phyloP scores from a whole-genome alignment of 495 filamentous ascomycete genomes.

The Penicillium desertorum region DNA sequence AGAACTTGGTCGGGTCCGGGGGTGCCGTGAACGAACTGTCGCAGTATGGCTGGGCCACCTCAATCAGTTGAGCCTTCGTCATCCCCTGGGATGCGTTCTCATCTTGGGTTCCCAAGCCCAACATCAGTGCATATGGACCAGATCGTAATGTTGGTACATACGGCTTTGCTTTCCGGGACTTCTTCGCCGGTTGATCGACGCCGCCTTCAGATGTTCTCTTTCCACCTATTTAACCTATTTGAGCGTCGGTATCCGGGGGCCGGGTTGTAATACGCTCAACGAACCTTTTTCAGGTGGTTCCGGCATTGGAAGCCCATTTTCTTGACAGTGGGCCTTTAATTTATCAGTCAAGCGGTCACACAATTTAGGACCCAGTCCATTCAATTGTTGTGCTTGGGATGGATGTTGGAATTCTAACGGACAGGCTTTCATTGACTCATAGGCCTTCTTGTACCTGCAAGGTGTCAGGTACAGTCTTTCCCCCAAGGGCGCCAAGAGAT shows the following conservation, averaged over 20 bases:
- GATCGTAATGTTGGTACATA: constrained; percentile 74
- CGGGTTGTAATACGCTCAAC: not conserved
- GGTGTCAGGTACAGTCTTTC: constrained; percentile 14
- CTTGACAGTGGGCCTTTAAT: constrained; percentile 62
- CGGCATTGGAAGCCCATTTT: constrained; percentile 72
- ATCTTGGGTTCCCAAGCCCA: constrained; percentile 62
- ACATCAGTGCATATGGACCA: constrained; percentile 71
- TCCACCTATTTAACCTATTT: constrained; percentile 19
- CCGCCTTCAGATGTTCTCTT: constrained; percentile 51
- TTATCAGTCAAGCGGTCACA: constrained; percentile 70
- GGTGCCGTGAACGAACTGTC: constrained; percentile 74
- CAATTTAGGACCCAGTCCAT: constrained; percentile 69
- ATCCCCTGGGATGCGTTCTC: constrained; percentile 57
- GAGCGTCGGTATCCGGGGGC: not conserved
- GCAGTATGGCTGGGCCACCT: constrained; percentile 68
- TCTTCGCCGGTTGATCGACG: constrained; percentile 56
- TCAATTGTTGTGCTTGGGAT: constrained; percentile 67
- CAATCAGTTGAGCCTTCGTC: constrained; percentile 68
- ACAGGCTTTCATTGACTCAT: constrained; percentile 77
- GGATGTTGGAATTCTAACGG: constrained; percentile 74
- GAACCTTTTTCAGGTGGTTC: constrained; percentile 47
- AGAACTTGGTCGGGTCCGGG: constrained; percentile 64
- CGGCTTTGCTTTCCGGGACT: constrained; percentile 59
- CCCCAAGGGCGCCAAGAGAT: constrained; percentile 3
- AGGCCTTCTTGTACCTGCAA: constrained; percentile 71